Percentiles rank a stretch among this genome's conserved stretches.
Evolutionary conservation across 768 basidiomycete genomes (phyloP).

Genomic region (Pisolithus tinctorius): DNA sequence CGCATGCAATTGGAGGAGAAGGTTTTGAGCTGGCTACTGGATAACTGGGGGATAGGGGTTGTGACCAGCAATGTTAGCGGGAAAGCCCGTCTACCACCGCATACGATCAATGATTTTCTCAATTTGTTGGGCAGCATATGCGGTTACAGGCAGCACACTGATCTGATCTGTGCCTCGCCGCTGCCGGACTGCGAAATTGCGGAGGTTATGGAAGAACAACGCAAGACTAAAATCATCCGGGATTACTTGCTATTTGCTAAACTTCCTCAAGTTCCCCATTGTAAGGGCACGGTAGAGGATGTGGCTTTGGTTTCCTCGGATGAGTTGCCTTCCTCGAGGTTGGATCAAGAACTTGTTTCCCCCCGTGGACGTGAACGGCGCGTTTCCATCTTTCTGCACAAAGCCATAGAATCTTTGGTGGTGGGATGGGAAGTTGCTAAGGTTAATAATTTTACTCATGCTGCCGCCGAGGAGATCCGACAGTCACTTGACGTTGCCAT

Average conservation of each 20-base stretch:
- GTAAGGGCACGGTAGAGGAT: slow-evolving; percentile 4
- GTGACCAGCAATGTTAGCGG: slow-evolving; percentile 31
- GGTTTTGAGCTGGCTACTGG: slow-evolving; percentile 73
- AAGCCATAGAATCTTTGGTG: slow-evolving; percentile 47
- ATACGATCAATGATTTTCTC: slow-evolving; percentile 56
- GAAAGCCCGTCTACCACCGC: slow-evolving; percentile 40
- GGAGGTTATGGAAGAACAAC: slow-evolving; percentile 52
- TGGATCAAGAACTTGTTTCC: slow-evolving; percentile 31
- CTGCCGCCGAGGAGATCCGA: slow-evolving; percentile 59
- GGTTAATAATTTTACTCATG: slow-evolving; percentile 24
- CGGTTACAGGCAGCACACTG: slow-evolving; percentile 40
- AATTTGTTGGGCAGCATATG: slow-evolving; percentile 60
- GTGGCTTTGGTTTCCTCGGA: not conserved
- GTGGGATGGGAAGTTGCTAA: slow-evolving; percentile 42
- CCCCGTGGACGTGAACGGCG: slow-evolving; percentile 56
- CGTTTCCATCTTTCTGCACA: slow-evolving; percentile 56
- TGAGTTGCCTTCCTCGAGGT: slow-evolving; percentile 5
- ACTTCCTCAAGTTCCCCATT: slow-evolving; percentile 39
- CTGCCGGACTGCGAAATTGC: slow-evolving; percentile 69
- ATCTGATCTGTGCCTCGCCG: slow-evolving; percentile 40
- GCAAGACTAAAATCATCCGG: slow-evolving; percentile 50
- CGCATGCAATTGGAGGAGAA: slow-evolving; percentile 85
- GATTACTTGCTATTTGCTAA: slow-evolving; percentile 64
- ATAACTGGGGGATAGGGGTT: slow-evolving; percentile 54
- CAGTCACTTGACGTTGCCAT: slow-evolving; percentile 65